Evolutionary conservation across 306 rosid species (phyloP), one percentile per base, ranked within the genome.

Genomic region (Fragaria ananassa): DNA sequence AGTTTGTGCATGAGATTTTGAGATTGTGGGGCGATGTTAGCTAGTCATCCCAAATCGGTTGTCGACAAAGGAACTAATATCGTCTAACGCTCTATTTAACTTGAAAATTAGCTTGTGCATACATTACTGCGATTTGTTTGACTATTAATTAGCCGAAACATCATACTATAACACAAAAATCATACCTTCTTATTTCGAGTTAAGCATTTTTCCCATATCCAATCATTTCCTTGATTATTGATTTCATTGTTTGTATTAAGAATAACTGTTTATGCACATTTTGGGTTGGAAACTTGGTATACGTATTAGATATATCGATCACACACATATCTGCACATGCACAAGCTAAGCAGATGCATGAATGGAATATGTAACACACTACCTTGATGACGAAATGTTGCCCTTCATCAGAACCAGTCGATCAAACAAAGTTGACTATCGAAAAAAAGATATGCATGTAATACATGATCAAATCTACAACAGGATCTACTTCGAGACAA

Each of bases 391-490:
- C 42, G 15, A 25, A 71, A 44, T 17, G 79, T 57, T 72, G 44
- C 54, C 74, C 14, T 53, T 41, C 23, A 39, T 41, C 23, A 39
- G 4, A 6, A 8, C 23, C 68, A 42, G 42, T 34, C 45, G 27
- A 53, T 71, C 46, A 57, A 50, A 18, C 46, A 18, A 2, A 71
- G 77, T 68, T 74, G 83, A 74, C 75, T 53, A 60, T 60, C 4
- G 18, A 68, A 21, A 14, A 15, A 14, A 41, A 45, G 39, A 58
- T 79, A 75, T 70, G 46, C 83, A 75, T 70, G 46, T 2, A 25
- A 18, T 63, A 2, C 19, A 34, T 14, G 12, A 63, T 64, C 41
- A 49, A 45, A 53, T 68, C 47, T 47, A 27, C 17, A 45, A 27
- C 74, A 57, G 45, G n/a, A 18, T 66, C 71, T 34, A 73, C 67